Percentiles rank a stretch among this genome's conserved stretches.
Conservation (phyloP, 257 asterid genomes). For the Linderniella brevidens region DNA sequence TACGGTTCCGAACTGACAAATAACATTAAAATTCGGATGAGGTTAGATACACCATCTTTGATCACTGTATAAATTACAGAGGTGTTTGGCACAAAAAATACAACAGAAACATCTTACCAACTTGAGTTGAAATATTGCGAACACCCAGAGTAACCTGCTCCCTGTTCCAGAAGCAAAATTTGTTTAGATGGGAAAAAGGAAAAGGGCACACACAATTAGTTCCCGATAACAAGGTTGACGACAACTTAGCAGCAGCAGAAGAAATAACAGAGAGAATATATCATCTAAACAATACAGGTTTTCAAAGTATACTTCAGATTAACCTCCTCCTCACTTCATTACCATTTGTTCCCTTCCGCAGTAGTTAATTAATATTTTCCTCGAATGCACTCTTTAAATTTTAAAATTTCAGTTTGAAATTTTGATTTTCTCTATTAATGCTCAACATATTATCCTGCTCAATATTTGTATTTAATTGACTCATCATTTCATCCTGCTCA, state of each 20-base stretch:
- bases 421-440: too few relatives aligned
- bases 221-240: neutral
- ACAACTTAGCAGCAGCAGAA: neutral
- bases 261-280: neutral
- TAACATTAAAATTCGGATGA: neutral
- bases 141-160: conserved; percentile 44
- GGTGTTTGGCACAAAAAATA: neutral
- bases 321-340: too few relatives aligned
- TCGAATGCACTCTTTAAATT: too few relatives aligned
- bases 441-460: too few relatives aligned
- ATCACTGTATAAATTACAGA: neutral
- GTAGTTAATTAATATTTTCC: too few relatives aligned
- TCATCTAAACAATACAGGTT: too few relatives aligned
- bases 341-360: too few relatives aligned
- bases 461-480: too few relatives aligned
- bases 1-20: conserved; percentile 66
- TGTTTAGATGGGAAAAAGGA: conserved; percentile 7
- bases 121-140: conserved; percentile 77
- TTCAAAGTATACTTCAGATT: too few relatives aligned
- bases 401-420: too few relatives aligned
- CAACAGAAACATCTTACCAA: conserved; percentile 25
- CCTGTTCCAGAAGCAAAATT: conserved; percentile 23
- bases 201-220: neutral
- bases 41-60: neutral
- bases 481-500: too few relatives aligned